Conservation (phyloP, 2,329 filamentous ascomycete genomes). For the Penicillium italicum region DNA sequence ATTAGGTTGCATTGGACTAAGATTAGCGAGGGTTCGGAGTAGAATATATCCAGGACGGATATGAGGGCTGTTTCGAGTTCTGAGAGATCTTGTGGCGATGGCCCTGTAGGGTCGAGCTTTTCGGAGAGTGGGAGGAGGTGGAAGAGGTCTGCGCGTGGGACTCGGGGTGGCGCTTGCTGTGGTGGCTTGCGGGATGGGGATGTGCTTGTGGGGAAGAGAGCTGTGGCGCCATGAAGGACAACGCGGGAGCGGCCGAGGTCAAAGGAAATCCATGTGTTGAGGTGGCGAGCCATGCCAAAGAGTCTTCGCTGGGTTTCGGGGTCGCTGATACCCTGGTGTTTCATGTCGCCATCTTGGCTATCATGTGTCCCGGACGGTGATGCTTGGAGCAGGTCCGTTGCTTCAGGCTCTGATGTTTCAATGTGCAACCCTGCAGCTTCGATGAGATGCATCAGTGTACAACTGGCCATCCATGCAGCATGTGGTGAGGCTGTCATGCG, state of each 20-base stretch:
- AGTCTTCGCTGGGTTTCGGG: conserved; percentile 44
- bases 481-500: conserved; percentile 54
- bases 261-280: conserved; percentile 59
- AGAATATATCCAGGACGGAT: conserved; percentile 40
- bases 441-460: conserved; percentile 55
- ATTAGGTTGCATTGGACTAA: conserved; percentile 55
- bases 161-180: conserved; percentile 30
- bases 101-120: conserved; percentile 50
- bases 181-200: neutral
- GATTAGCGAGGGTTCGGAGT: conserved; percentile 44
- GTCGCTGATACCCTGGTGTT: conserved; percentile 13
- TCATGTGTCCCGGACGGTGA: conserved; percentile 1
- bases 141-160: conserved; percentile 44
- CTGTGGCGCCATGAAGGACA: conserved; percentile 45
- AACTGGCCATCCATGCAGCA: conserved; percentile 54
- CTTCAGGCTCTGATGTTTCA: conserved; percentile 20
- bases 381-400: neutral
- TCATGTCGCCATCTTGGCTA: neutral
- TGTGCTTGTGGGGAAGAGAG: conserved; percentile 34
- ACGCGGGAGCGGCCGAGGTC: conserved; percentile 56
- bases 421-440: conserved; percentile 49
- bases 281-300: conserved; percentile 53
- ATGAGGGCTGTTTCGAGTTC: conserved; percentile 46
- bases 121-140: conserved; percentile 53
- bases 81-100: conserved; percentile 38